Percentiles rank a stretch among this genome's conserved stretches.
These are phyloP conservation scores for Sporisorium scitamineum DNA, from an alignment of 1,284 basidiomycete species.

Conservation along the genomic window DNA sequence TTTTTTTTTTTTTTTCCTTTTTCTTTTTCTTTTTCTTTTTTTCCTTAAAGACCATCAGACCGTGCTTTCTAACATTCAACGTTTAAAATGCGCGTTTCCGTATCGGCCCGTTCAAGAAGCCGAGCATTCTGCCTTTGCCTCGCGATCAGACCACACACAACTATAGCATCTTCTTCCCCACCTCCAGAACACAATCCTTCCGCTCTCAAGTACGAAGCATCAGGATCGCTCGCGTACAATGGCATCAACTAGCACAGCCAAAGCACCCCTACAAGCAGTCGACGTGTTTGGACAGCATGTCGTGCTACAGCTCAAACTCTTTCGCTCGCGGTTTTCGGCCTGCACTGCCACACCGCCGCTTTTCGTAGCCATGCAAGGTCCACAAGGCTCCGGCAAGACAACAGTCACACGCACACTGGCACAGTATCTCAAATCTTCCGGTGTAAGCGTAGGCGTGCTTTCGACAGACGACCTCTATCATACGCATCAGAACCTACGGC, in stretches of 20 bases:
- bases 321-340: constrained; percentile 9
- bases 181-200: neutral
- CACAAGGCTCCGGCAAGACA: constrained; percentile 49
- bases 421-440: constrained; percentile 7
- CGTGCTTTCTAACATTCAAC: neutral
- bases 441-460: constrained; percentile 17
- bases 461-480: constrained; percentile 46
- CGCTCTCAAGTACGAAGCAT: neutral
- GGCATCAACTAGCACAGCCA: neutral
- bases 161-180: neutral
- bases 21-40: too few relatives aligned
- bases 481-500: constrained; percentile 23
- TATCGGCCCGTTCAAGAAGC: constrained; percentile 3
- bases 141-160: constrained; percentile 1
- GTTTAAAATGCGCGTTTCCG: too few relatives aligned
- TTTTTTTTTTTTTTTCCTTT: too few relatives aligned
- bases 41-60: neutral
- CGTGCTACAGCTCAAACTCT: constrained; percentile 15
- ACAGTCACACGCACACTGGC: constrained; percentile 33
- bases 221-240: neutral
- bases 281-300: constrained; percentile 42
- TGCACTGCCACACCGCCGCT: constrained; percentile 14
- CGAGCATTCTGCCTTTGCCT: neutral
- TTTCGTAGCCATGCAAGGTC: constrained; percentile 51
- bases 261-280: constrained; percentile 13